These are phyloP conservation scores for Punica granatum DNA, from an alignment of 345 rosid species.

Conservation along the genomic window DNA sequence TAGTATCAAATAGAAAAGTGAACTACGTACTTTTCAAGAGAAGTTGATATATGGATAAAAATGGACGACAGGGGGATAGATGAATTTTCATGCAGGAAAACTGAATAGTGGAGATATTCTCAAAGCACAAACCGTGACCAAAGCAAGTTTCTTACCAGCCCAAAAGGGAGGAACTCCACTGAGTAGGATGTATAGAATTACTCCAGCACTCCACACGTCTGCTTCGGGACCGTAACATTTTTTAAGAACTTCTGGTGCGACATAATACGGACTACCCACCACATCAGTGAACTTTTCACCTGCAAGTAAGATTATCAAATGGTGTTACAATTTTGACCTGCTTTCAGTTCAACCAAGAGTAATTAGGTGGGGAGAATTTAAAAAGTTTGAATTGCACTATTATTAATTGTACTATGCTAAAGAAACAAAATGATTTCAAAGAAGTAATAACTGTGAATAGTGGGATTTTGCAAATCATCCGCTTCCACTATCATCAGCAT, in stretches of 20 bases:
- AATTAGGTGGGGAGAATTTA: background rate
- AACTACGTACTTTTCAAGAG: background rate
- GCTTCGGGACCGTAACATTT: conserved; percentile 39
- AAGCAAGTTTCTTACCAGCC: conserved; percentile 26
- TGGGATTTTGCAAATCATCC: background rate
- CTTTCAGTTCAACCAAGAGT: background rate
- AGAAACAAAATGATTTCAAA: background rate
- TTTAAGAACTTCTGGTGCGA: conserved; percentile 41
- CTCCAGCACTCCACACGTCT: conserved; percentile 51
- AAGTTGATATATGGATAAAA: background rate
- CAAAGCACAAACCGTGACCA: background rate
- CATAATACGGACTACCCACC: conserved; percentile 46
- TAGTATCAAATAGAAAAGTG: background rate
- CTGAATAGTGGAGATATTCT: too few species aligned
- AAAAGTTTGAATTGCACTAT: background rate
- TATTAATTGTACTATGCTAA: background rate
- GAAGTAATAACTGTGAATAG: background rate
- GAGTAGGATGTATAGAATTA: conserved; percentile 35
- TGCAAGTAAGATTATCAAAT: conserved; percentile 6
- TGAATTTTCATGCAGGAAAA: background rate
- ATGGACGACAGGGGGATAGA: background rate
- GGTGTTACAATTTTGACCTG: background rate
- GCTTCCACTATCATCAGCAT: background rate
- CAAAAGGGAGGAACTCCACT: conserved; percentile 49
- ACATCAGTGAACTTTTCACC: conserved; percentile 36